These are phyloP conservation scores for Talaromyces nanjingensis DNA, from an alignment of 495 filamentous ascomycete species.

Conservation along the genomic window DNA sequence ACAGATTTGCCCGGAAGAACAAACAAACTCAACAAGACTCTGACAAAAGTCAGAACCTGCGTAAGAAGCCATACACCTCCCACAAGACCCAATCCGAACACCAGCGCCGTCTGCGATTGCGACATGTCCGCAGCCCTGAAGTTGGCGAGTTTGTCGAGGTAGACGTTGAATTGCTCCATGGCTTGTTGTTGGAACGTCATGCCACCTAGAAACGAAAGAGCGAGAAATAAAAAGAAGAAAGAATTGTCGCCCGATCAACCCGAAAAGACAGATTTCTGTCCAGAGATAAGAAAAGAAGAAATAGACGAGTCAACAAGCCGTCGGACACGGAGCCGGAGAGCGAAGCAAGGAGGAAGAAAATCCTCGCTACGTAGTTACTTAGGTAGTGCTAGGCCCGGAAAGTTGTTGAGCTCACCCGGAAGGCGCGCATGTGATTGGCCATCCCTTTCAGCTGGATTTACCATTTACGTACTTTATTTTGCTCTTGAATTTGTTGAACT, in stretches of 20 bases:
- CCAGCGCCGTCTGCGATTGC: slow-evolving; percentile 4
- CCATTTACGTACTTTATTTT: too few species aligned
- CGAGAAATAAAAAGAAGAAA: not conserved
- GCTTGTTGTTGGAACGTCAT: not conserved
- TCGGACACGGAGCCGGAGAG: not conserved
- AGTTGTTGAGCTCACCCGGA: slow-evolving; percentile 1
- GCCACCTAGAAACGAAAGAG: slow-evolving; percentile 3
- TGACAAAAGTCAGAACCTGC: slow-evolving; percentile 53
- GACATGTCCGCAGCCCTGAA: slow-evolving; percentile 9
- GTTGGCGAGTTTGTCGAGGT: slow-evolving; percentile 26
- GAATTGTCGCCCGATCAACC: not conserved
- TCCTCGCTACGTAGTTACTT: too few species aligned
- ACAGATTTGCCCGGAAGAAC: slow-evolving; percentile 62
- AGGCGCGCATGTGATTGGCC: slow-evolving; percentile 1
- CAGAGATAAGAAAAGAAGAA: not conserved
- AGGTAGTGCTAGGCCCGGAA: not conserved
- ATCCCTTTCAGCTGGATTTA: not conserved
- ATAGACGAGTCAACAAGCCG: not conserved
- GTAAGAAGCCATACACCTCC: slow-evolving; percentile 53
- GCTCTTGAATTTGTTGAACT: not conserved
- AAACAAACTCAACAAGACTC: slow-evolving; percentile 67
- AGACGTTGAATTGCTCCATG: slow-evolving; percentile 34
- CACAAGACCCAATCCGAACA: slow-evolving; percentile 21
- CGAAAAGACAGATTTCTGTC: not conserved
- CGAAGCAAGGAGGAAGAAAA: slow-evolving; percentile 6